Evolutionary conservation across 1,139 yeast genomes (phyloP).

Genomic region (Protomyces inundatus): DNA sequence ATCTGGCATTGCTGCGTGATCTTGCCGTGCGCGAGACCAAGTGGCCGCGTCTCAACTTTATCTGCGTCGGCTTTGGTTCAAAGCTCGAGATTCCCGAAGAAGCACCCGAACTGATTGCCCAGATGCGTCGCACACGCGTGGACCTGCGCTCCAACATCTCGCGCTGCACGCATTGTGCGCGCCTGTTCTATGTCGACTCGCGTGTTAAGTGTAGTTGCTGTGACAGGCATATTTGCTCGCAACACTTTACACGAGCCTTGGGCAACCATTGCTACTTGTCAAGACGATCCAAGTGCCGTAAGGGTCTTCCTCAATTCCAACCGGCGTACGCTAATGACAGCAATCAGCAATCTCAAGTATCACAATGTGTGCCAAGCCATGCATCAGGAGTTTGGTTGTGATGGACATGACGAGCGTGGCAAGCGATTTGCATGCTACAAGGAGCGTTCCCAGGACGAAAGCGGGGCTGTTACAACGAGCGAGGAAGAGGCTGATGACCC

Average conservation of each 20-base stretch:
- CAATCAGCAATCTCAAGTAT: conserved; percentile 8
- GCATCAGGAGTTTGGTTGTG: conserved; percentile 9
- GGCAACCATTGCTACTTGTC: conserved; percentile 17
- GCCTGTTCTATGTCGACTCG: conserved; percentile 16
- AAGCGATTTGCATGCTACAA: conserved; percentile 7
- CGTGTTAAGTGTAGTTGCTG: conserved; percentile 12
- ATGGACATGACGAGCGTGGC: neutral
- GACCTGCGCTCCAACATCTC: conserved; percentile 19
- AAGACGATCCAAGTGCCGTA: conserved; percentile 14
- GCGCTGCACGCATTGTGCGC: conserved; percentile 8
- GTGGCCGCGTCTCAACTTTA: conserved; percentile 2
- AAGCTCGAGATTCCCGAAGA: conserved; percentile 23
- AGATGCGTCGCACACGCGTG: neutral
- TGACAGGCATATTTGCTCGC: conserved; percentile 10
- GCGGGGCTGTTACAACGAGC: neutral
- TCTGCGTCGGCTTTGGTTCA: conserved; percentile 23
- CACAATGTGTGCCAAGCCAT: conserved; percentile 1
- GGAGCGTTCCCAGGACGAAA: neutral
- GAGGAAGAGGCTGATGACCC: neutral
- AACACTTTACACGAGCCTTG: conserved; percentile 18
- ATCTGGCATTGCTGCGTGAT: conserved; percentile 12
- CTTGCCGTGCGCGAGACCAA: conserved; percentile 6
- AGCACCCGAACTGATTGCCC: conserved; percentile 10
- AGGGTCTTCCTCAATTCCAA: neutral
- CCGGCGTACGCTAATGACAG: neutral